Evolutionary conservation across 306 rosid genomes (phyloP), one percentile per base, ranked within the genome.

Genomic region (Quercus mongolica): DNA sequence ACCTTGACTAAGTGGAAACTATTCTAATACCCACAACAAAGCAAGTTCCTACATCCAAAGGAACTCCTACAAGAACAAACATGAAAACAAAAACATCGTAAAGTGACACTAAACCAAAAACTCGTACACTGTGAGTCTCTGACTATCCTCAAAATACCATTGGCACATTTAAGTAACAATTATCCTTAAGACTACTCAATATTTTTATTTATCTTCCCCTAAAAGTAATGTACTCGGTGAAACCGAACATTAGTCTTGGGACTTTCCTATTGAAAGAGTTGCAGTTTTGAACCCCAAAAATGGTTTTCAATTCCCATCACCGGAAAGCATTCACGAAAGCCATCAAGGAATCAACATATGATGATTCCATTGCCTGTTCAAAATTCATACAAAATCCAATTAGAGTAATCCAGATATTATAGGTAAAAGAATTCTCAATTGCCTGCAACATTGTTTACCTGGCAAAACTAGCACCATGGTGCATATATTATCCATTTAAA

Each of bases 391-490:
- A 38, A 75, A 55, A 4, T 52, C 68, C 25, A 6, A 10, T 75
- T 21, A 75, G 56, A 64, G 28, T 19, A 54, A 71, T 62, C 13
- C 3, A 11, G 7, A n/a, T 13, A 31, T 73, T 49, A 70, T 19
- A 67, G 13, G 13, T 9, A 74, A 64, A 17, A 63, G 5, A 74
- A 59, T 19, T 72, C 18, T 7, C 64, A 15, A 75, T 12, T 23
- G 65, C 8, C 12, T 59, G 71, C 2, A 62, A 59, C 11, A 46
- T 44, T 56, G 30, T 63, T 70, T 83, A 89, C 91, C 91, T 90
- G 94, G 84, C 96, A 92, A 79, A 86, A 94, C 18, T 20, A 91
- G 96, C 96, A 92, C 97, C 97, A 94, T 2, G 98, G 98, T 4
- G 98, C 97, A 75, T 92, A 94, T 56, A 94, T 38, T 38, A 38